These are phyloP conservation scores for Kluyveromyces sp. DNA, from an alignment of 1,139 yeast species.

Conservation along the genomic window DNA sequence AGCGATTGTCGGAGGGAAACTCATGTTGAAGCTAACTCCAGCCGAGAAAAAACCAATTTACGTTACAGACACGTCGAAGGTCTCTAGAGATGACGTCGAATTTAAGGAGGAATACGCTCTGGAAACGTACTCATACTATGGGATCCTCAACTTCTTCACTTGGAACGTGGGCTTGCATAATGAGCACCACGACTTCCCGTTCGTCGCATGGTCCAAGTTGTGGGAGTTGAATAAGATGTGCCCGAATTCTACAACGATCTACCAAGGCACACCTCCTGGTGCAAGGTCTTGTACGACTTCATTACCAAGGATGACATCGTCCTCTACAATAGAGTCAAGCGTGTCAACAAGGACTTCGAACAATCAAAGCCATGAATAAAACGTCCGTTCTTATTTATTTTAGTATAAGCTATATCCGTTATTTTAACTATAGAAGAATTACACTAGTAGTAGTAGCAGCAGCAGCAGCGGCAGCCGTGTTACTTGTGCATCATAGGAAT, in stretches of 20 bases:
- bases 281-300: conserved; percentile 66
- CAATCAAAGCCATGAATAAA: conserved; percentile 9
- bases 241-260: conserved; percentile 72
- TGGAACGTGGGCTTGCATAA: conserved; percentile 95
- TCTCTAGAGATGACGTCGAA: conserved; percentile 9
- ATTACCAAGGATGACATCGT: conserved; percentile 58
- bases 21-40: conserved; percentile 8
- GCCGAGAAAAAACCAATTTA: conserved; percentile 7
- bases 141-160: conserved; percentile 63
- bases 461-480: not conserved
- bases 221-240: conserved; percentile 63
- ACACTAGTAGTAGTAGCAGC: no score
- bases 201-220: conserved; percentile 80
- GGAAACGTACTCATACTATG: conserved; percentile 87
- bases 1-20: conserved; percentile 12
- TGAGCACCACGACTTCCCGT: conserved; percentile 94
- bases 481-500: not conserved
- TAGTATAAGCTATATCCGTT: no score
- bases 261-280: conserved; percentile 75
- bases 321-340: conserved; percentile 75
- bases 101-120: conserved; percentile 14
- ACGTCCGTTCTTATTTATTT: not conserved
- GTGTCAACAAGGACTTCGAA: conserved; percentile 29
- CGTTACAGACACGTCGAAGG: conserved; percentile 8
- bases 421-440: no score